Evolutionary conservation across 192 early-diverging fungal species (phyloP).

Genomic region (Coemansia aciculifera): DNA sequence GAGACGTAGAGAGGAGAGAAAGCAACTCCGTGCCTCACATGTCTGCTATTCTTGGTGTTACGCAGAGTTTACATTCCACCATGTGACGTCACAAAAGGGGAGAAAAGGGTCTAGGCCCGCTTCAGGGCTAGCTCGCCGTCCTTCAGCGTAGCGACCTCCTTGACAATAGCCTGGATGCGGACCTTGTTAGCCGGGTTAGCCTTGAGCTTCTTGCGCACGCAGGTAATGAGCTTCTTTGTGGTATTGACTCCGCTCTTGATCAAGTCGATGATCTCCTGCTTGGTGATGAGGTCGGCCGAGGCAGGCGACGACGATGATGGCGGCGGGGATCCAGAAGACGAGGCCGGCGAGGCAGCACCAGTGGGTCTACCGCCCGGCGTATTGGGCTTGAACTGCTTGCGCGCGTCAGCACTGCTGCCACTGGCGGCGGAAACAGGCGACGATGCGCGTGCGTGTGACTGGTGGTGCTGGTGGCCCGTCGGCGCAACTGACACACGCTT

Average conservation of each 20-base stretch:
- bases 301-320: slow-evolving; percentile 1
- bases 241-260: slow-evolving; percentile 60
- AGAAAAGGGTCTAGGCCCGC: slow-evolving; percentile 7
- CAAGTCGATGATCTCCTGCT: slow-evolving; percentile 65
- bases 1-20: background rate
- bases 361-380: background rate
- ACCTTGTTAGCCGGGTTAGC: slow-evolving; percentile 49
- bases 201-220: slow-evolving; percentile 65
- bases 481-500: slow-evolving; percentile 38
- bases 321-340: slow-evolving; percentile 5
- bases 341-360: background rate
- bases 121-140: slow-evolving; percentile 37
- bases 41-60: background rate
- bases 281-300: slow-evolving; percentile 60
- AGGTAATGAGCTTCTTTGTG: slow-evolving; percentile 65
- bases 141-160: slow-evolving; percentile 48
- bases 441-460: slow-evolving; percentile 12
- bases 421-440: slow-evolving; percentile 14
- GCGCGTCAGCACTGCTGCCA: slow-evolving; percentile 11
- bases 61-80: background rate
- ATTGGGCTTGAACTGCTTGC: slow-evolving; percentile 24
- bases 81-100: slow-evolving; percentile 2
- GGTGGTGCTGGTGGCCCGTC: slow-evolving; percentile 19
- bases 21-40: background rate
- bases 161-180: slow-evolving; percentile 44